Evolutionary conservation across 148 eudicot genomes (phyloP), one percentile per base, ranked within the genome.

Genomic region (Drosera capensis): DNA sequence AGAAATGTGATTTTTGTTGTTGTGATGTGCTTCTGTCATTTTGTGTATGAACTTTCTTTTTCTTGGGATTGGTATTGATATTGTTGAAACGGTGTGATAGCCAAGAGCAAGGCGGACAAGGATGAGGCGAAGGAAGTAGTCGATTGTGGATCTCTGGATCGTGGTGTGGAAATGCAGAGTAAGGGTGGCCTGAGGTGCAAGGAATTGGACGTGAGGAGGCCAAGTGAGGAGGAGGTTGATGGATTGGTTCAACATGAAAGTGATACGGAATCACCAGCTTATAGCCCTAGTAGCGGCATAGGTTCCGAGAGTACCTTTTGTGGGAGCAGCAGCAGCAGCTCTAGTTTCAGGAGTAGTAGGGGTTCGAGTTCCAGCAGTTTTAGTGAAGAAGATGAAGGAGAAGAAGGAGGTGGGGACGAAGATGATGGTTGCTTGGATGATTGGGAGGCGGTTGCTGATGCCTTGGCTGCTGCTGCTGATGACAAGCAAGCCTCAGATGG

Each of bases 361-460:
- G 75, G 86, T n/a, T n/a, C n/a, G n/a, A n/a, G n/a, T n/a, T n/a
- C n/a, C 2, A 64, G 71, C 58, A 76, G 55, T 53, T 79, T 79
- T 0, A 81, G 80, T 18, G 71, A 78, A 43, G 50, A 73, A 30
- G 60, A 68, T 0, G 88, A 73, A 30, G 94, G 79, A 31, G 93
- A 81, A 46, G 95, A 78, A 56, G 82, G 72, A 12, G 68, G 47
- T 5, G 66, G 29, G 1, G 51, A 24, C 11, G 60, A 11, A 25
- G 80, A 78, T 34, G 85, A 76, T 67, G 88, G 47, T 13, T 78
- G 88, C 66, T 70, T 82, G 71, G 94, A 82, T 64, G 96, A 87
- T 62, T 87, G 96, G 96, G 94, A 87, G 62, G 80, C 86, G 8
- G 46, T 87, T 48, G 96, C 94, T 14, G 96, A 87, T 67, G 88